Conservation (phyloP, 805 yeast species). For the Candida ficus region DNA sequence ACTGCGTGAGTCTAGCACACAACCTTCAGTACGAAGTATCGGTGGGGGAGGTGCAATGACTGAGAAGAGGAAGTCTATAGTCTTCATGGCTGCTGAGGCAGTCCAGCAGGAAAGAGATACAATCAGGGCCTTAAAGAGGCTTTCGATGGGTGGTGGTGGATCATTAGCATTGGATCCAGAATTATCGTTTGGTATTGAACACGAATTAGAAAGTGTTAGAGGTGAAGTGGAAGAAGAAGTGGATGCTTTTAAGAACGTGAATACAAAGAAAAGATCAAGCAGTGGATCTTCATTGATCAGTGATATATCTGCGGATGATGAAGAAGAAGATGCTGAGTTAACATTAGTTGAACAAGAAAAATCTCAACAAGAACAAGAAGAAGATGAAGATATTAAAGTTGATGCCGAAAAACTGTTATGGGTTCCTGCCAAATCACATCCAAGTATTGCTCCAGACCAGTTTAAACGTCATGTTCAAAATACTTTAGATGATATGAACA, state of each 20-base stretch:
- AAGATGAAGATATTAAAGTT: constrained; percentile 19
- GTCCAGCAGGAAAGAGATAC: constrained; percentile 70
- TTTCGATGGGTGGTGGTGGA: constrained; percentile 59
- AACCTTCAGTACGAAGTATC: not conserved
- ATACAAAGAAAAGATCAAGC: constrained; percentile 12
- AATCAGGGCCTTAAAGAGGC: constrained; percentile 67
- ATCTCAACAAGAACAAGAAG: too few species aligned
- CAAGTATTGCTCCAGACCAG: constrained; percentile 91
- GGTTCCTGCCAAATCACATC: constrained; percentile 96
- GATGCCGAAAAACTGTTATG: constrained; percentile 57
- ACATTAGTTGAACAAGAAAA: constrained; percentile 7
- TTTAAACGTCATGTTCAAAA: constrained; percentile 61
- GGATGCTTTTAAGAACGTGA: constrained; percentile 2
- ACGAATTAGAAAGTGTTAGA: constrained; percentile 24
- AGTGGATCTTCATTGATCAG: constrained; percentile 16
- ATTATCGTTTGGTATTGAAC: constrained; percentile 42
- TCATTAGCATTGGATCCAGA: constrained; percentile 63
- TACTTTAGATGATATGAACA: constrained; percentile 26
- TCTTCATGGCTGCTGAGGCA: constrained; percentile 64
- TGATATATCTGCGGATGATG: constrained; percentile 7
- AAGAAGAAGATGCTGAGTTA: constrained; percentile 10
- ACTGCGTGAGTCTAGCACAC: too few species aligned
- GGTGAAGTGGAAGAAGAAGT: constrained; percentile 2
- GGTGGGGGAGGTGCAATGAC: not conserved
- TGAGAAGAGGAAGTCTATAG: constrained; percentile 35